Evolutionary conservation across 1,284 basidiomycete species (phyloP).

Genomic region (Boletus calvinii): DNA sequence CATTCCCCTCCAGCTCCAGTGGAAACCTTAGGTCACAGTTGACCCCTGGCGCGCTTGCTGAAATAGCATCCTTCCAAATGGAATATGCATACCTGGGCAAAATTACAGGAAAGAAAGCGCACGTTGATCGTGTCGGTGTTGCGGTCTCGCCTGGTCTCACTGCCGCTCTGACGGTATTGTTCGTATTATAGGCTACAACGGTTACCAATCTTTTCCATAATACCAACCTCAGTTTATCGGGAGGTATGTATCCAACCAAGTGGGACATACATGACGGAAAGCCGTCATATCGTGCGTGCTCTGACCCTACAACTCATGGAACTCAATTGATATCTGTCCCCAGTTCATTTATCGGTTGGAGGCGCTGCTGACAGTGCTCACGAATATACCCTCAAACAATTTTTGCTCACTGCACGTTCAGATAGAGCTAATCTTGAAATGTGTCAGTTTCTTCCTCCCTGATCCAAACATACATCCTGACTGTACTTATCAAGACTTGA

Average conservation of each 20-base stretch:
- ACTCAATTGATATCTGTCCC: constrained; percentile 6
- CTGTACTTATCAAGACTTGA: constrained; percentile 51
- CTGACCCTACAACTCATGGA: not conserved
- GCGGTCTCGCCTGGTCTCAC: not conserved
- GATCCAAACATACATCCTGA: constrained; percentile 7
- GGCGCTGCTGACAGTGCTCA: constrained; percentile 68
- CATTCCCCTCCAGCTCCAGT: not conserved
- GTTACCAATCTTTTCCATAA: constrained; percentile 49
- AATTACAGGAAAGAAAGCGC: constrained; percentile 47
- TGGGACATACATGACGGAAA: constrained; percentile 48
- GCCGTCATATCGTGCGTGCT: constrained; percentile 41
- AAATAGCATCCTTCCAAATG: constrained; percentile 55
- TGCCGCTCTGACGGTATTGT: not conserved
- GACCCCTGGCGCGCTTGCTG: constrained; percentile 46
- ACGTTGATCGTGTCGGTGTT: constrained; percentile 45
- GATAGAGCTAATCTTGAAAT: constrained; percentile 60
- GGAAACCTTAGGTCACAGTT: constrained; percentile 12
- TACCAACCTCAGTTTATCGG: constrained; percentile 43
- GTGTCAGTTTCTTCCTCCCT: constrained; percentile 45
- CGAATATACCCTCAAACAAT: constrained; percentile 76
- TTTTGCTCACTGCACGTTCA: constrained; percentile 58
- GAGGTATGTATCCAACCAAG: constrained; percentile 54
- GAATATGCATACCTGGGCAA: constrained; percentile 61
- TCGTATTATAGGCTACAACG: constrained; percentile 42
- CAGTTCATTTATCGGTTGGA: constrained; percentile 58